Evolutionary conservation across 1,284 basidiomycete genomes (phyloP).

Genomic region (Fomitopsis palustris): DNA sequence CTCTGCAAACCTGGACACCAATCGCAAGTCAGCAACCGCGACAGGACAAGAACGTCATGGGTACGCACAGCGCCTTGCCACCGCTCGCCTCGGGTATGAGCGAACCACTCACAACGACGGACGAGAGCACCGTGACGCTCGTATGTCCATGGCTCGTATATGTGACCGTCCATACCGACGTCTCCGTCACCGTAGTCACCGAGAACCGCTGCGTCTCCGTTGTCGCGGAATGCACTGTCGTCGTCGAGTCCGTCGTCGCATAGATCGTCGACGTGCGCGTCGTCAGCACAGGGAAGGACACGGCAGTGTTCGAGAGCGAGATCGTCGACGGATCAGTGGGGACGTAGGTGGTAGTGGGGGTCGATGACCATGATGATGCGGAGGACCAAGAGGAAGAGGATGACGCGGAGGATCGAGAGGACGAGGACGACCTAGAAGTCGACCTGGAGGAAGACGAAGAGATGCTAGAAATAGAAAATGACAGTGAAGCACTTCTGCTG

Average conservation of each 20-base stretch:
- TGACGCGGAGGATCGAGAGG: no score
- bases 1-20: constrained; percentile 17
- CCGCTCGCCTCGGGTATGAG: constrained; percentile 16
- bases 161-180: constrained; percentile 18
- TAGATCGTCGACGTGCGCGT: neutral
- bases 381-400: no score
- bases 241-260: constrained; percentile 6
- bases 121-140: constrained; percentile 15
- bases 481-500: no score
- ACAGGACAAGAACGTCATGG: neutral
- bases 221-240: constrained; percentile 3
- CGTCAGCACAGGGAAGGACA: constrained; percentile 2
- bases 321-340: neutral
- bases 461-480: no score
- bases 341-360: neutral
- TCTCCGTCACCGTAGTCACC: constrained; percentile 13
- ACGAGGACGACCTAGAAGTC: no score
- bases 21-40: neutral
- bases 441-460: no score
- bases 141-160: constrained; percentile 10
- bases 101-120: constrained; percentile 20
- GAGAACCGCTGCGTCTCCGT: neutral
- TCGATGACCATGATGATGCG: no score
- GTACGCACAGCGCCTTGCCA: constrained; percentile 14
- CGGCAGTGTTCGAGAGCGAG: neutral